Conservation (phyloP, 2,329 filamentous ascomycete genomes). For the Fonsecaea multimorphosa region DNA sequence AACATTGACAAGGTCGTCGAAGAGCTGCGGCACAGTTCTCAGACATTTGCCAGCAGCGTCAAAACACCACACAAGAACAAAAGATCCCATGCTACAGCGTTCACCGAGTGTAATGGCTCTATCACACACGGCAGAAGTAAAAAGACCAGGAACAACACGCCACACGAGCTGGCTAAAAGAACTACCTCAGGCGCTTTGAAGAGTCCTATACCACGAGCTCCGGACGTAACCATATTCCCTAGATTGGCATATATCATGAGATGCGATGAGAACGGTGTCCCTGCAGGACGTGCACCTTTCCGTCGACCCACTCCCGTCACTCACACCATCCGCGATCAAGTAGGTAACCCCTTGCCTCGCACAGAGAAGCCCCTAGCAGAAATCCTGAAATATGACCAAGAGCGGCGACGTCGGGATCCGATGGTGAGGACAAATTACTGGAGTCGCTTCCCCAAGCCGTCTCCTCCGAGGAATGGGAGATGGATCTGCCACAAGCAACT, state of each 20-base stretch:
- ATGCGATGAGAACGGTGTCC: conserved; percentile 4
- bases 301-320: background rate
- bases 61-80: background rate
- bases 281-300: conserved; percentile 3
- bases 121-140: background rate
- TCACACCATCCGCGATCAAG: conserved; percentile 4
- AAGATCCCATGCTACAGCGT: background rate
- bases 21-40: background rate
- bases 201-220: background rate
- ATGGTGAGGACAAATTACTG: background rate
- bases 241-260: conserved; percentile 8
- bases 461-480: background rate
- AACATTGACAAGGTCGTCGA: background rate
- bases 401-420: background rate
- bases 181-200: background rate
- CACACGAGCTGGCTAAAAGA: background rate
- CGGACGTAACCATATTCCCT: background rate
- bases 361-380: background rate
- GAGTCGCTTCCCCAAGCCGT: conserved; percentile 2
- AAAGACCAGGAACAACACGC: background rate
- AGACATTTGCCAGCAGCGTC: background rate
- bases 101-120: background rate
- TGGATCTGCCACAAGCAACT: background rate
- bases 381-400: background rate
- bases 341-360: background rate